phyloP scores from a whole-genome alignment of 2,329 filamentous ascomycete genomes.

The Xylariaceae sp. region DNA sequence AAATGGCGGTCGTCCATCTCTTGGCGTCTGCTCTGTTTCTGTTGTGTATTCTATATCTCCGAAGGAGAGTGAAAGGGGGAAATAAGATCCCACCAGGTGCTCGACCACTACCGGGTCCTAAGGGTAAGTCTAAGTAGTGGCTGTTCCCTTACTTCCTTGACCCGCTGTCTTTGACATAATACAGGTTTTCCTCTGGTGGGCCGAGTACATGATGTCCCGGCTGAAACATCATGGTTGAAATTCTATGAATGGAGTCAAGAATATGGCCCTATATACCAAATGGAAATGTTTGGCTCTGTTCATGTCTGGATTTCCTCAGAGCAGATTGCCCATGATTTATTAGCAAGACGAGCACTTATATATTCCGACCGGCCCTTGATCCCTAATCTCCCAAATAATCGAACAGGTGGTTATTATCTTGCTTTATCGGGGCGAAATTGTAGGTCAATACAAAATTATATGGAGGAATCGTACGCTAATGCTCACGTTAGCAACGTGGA shows the following conservation, averaged over 20 bases:
- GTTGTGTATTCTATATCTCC: conserved; percentile 21
- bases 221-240: conserved; percentile 47
- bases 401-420: conserved; percentile 50
- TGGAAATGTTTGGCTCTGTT: conserved; percentile 48
- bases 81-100: conserved; percentile 31
- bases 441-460: conserved; percentile 20
- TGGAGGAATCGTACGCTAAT: conserved; percentile 8
- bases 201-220: conserved; percentile 49
- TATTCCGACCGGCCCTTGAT: conserved; percentile 53
- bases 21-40: conserved; percentile 21
- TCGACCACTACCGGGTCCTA: conserved; percentile 34
- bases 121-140: conserved; percentile 25
- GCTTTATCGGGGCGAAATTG: conserved; percentile 48
- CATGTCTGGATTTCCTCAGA: conserved; percentile 54
- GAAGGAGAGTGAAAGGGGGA: conserved; percentile 14
- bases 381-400: conserved; percentile 50
- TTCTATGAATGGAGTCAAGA: conserved; percentile 51
- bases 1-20: conserved; percentile 27
- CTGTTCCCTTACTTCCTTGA: not conserved
- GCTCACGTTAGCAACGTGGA: conserved; percentile 46
- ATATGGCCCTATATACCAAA: conserved; percentile 52
- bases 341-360: conserved; percentile 44
- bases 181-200: conserved; percentile 48
- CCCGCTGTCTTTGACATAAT: conserved; percentile 13
- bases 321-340: conserved; percentile 47